Percentiles rank a stretch among this genome's conserved stretches.
Evolutionary conservation across 139 green algal species (phyloP).

Genomic region (Chlamydomonas sphaeroides): DNA sequence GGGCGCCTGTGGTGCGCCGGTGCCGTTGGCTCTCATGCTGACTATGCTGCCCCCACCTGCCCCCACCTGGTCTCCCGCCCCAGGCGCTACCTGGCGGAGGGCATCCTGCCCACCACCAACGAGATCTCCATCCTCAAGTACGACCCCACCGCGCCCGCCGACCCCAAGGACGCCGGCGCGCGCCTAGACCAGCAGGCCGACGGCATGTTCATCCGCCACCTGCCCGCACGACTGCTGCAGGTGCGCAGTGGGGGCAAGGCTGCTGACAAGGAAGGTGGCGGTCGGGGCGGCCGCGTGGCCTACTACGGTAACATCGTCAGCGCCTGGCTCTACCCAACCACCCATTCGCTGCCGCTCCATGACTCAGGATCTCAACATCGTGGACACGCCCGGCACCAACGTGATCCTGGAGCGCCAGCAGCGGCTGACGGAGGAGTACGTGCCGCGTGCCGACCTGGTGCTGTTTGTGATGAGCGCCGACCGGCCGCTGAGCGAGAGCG

Average conservation of each 20-base stretch:
- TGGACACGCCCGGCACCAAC: slow-evolving; percentile 98
- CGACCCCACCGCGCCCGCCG: not conserved
- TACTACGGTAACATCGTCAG: no score
- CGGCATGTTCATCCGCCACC: slow-evolving; percentile 82
- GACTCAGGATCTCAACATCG: slow-evolving; percentile 49
- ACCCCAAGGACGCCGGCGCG: no score
- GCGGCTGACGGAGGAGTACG: slow-evolving; percentile 98
- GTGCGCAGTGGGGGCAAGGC: not conserved
- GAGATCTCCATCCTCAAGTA: slow-evolving; percentile 96
- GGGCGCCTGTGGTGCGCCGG: no score
- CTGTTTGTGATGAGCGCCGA: slow-evolving; percentile 95
- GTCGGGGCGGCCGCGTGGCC: no score
- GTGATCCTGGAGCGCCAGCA: slow-evolving; percentile 98
- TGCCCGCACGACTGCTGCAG: slow-evolving; percentile 78
- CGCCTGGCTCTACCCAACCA: not conserved
- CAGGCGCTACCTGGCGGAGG: slow-evolving; percentile 82
- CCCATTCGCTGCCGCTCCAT: not conserved
- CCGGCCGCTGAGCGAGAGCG: slow-evolving; percentile 92
- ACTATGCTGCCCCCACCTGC: not conserved
- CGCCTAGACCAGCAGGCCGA: slow-evolving; percentile 75
- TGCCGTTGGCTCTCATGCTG: no score
- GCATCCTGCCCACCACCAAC: slow-evolving; percentile 98
- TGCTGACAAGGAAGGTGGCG: no score
- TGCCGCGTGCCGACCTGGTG: slow-evolving; percentile 96
- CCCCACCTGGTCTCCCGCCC: not conserved